Conservation (phyloP, 75 land plant species). For the Selaginella tamariscina region DNA sequence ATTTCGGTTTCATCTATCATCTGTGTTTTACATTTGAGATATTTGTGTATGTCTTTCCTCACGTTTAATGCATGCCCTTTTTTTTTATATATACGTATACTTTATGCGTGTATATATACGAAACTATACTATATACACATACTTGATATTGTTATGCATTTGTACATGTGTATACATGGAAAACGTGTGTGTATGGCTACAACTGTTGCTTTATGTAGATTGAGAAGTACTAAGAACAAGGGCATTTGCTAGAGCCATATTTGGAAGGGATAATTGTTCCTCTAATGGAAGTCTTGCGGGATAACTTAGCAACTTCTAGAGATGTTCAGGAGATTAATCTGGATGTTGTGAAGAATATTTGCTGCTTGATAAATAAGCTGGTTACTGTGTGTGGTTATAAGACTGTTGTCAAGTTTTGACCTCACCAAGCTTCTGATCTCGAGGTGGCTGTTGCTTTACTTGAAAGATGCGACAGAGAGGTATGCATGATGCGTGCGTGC, state of each 20-base stretch:
- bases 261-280: slow-evolving; percentile 76
- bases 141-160: too few relatives aligned
- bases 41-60: too few relatives aligned
- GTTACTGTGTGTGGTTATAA: slow-evolving; percentile 92
- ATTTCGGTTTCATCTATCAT: too few relatives aligned
- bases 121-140: too few relatives aligned
- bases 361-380: slow-evolving; percentile 61
- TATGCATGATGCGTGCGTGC: too few relatives aligned
- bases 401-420: slow-evolving; percentile 76
- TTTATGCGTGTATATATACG: too few relatives aligned
- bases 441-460: slow-evolving; percentile 76
- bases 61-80: too few relatives aligned
- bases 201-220: too few relatives aligned
- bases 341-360: slow-evolving; percentile 60
- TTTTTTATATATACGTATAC: too few relatives aligned
- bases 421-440: slow-evolving; percentile 90
- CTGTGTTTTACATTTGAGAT: too few relatives aligned
- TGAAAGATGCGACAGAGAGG: slow-evolving; percentile 51
- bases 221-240: slow-evolving; percentile 96
- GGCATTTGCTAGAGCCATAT: slow-evolving; percentile 82
- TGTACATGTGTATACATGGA: too few relatives aligned
- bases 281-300: slow-evolving; percentile 56
- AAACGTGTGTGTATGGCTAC: too few relatives aligned
- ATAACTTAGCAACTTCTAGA: slow-evolving; percentile 34
- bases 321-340: slow-evolving; percentile 28